These are phyloP conservation scores for Grosmannia huntii DNA, from an alignment of 2,329 filamentous ascomycete species.

Conservation along the genomic window DNA sequence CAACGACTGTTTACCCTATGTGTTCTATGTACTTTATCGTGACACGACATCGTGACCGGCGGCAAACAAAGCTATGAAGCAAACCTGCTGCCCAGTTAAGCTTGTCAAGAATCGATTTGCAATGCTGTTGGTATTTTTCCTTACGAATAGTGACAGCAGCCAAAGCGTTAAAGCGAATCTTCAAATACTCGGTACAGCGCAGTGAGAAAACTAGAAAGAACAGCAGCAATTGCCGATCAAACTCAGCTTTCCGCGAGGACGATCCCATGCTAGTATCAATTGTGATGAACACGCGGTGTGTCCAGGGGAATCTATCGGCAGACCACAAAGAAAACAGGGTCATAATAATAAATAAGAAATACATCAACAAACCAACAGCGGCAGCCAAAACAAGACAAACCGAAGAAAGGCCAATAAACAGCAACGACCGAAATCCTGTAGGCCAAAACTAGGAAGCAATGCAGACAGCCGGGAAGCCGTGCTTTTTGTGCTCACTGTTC, in stretches of 20 bases:
- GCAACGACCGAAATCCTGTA: not conserved
- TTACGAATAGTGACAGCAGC: not conserved
- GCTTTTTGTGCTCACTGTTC: conserved; percentile 2
- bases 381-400: not conserved
- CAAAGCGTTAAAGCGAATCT: not conserved
- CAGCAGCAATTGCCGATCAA: conserved; percentile 4
- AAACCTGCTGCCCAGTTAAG: no score
- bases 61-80: not conserved
- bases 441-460: not conserved
- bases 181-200: not conserved
- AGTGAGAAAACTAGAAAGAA: not conserved
- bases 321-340: not conserved
- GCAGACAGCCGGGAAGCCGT: not conserved
- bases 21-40: not conserved
- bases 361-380: not conserved
- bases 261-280: conserved; percentile 6
- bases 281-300: conserved; percentile 4
- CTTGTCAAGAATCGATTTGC: not conserved
- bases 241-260: conserved; percentile 4
- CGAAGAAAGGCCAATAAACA: not conserved
- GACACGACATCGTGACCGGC: not conserved
- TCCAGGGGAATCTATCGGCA: conserved; percentile 11
- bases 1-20: not conserved
- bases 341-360: not conserved
- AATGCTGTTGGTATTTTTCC: no score